Conservation (phyloP, 805 yeast genomes). For the Pichia paraexigua region DNA sequence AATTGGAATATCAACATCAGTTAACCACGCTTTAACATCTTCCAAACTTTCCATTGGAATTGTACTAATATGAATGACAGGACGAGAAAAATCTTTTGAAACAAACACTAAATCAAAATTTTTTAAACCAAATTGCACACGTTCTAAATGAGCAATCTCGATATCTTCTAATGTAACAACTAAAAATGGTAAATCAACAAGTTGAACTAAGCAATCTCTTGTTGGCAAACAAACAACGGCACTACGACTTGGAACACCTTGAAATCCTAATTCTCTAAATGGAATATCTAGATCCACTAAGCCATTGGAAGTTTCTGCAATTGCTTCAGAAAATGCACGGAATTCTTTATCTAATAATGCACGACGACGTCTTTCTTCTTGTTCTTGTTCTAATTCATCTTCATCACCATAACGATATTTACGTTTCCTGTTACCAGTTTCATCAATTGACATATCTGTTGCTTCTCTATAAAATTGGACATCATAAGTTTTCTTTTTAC, state of each 20-base stretch:
- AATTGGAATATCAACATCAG: constrained; percentile 94
- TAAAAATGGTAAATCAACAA: constrained; percentile 90
- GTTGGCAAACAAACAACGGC: constrained; percentile 95
- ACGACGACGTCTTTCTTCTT: constrained; percentile 92
- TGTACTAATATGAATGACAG: constrained; percentile 89
- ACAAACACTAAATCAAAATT: constrained; percentile 97
- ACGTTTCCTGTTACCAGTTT: constrained; percentile 91
- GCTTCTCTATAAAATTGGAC: constrained; percentile 97
- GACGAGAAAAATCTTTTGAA: constrained; percentile 79
- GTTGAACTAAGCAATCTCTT: constrained; percentile 90
- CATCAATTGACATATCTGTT: constrained; percentile 91
- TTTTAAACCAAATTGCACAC: constrained; percentile 94
- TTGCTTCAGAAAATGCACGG: constrained; percentile 78
- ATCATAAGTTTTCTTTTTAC: constrained; percentile 91
- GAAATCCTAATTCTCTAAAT: constrained; percentile 92
- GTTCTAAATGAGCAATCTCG: constrained; percentile 90
- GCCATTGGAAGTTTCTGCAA: constrained; percentile 82
- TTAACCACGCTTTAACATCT: constrained; percentile 91
- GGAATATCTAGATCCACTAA: constrained; percentile 85
- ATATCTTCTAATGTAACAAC: constrained; percentile 88
- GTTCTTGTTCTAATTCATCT: constrained; percentile 97
- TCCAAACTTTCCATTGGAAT: constrained; percentile 90
- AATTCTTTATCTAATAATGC: constrained; percentile 88
- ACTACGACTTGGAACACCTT: constrained; percentile 94
- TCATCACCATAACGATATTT: constrained; percentile 90